phyloP scores from a whole-genome alignment of 495 filamentous ascomycete species.

The Tuber calosporum region DNA sequence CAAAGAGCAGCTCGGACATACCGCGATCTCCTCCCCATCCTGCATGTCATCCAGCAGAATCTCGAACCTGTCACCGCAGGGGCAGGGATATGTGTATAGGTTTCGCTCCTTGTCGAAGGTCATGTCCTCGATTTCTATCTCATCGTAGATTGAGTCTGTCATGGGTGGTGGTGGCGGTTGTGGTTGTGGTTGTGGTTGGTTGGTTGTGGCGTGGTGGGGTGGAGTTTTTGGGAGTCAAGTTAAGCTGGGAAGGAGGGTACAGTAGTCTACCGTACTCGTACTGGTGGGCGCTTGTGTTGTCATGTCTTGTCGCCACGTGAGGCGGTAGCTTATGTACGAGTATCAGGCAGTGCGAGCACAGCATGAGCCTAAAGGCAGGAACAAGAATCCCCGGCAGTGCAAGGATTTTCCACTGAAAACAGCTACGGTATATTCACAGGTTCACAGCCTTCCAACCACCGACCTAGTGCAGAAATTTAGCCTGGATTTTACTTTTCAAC shows the following conservation, averaged over 20 bases:
- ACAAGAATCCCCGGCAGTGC: too few species aligned
- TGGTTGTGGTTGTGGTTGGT: not conserved
- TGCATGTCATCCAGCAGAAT: slow-evolving; percentile 77
- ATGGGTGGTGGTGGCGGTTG: slow-evolving; percentile 54
- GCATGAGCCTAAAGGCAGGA: too few species aligned
- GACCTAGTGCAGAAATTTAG: too few species aligned
- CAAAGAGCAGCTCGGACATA: slow-evolving; percentile 92
- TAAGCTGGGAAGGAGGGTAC: slow-evolving; percentile 1
- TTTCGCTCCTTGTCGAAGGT: slow-evolving; percentile 75
- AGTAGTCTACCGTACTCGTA: too few species aligned
- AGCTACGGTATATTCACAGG: too few species aligned
- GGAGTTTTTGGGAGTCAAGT: not conserved
- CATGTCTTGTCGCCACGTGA: not conserved
- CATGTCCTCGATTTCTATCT: slow-evolving; percentile 99
- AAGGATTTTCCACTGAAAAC: too few species aligned
- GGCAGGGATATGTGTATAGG: slow-evolving; percentile 92
- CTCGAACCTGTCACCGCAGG: slow-evolving; percentile 95
- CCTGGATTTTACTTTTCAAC: too few species aligned
- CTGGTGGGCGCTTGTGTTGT: slow-evolving; percentile 1
- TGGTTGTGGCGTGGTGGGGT: not conserved
- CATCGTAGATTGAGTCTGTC: slow-evolving; percentile 85
- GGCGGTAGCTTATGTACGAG: too few species aligned
- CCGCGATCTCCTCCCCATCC: slow-evolving; percentile 83
- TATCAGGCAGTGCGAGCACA: too few species aligned
- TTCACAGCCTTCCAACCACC: too few species aligned